phyloP scores from a whole-genome alignment of 192 early-diverging fungal genomes.

The Chytriomyces sp. region DNA sequence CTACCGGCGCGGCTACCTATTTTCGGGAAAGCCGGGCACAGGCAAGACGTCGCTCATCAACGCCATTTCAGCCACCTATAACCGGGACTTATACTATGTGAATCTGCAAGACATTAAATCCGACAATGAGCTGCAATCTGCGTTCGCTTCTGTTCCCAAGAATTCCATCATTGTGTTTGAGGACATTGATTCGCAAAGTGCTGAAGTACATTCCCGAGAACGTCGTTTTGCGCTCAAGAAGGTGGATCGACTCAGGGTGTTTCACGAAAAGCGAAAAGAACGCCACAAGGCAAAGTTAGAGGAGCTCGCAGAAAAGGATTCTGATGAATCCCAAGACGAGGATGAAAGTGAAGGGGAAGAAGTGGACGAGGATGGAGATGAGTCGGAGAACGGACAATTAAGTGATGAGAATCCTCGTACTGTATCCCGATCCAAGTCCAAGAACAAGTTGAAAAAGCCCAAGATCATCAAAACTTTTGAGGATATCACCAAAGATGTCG shows the following conservation, averaged over 20 bases:
- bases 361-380: slow-evolving; percentile 8
- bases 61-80: slow-evolving; percentile 41
- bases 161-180: slow-evolving; percentile 53
- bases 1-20: slow-evolving; percentile 56
- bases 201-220: slow-evolving; percentile 42
- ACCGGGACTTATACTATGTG: slow-evolving; percentile 48
- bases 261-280: slow-evolving; percentile 31
- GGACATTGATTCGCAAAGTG: slow-evolving; percentile 58
- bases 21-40: slow-evolving; percentile 44
- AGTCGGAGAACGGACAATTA: not conserved
- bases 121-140: slow-evolving; percentile 42
- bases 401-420: not conserved
- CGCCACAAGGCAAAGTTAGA: slow-evolving; percentile 21
- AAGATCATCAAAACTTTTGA: slow-evolving; percentile 13
- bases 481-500: slow-evolving; percentile 10
- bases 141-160: slow-evolving; percentile 41
- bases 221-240: slow-evolving; percentile 23
- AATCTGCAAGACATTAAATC: slow-evolving; percentile 38
- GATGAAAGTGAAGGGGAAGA: not conserved
- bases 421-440: not conserved
- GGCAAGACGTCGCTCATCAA: slow-evolving; percentile 50
- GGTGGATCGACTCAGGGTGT: slow-evolving; percentile 9
- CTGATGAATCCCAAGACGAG: not conserved
- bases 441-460: slow-evolving; percentile 13
- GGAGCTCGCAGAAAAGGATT: not conserved